phyloP scores from a whole-genome alignment of 2,329 filamentous ascomycete species.

The Ophioceras dolichostomum region DNA sequence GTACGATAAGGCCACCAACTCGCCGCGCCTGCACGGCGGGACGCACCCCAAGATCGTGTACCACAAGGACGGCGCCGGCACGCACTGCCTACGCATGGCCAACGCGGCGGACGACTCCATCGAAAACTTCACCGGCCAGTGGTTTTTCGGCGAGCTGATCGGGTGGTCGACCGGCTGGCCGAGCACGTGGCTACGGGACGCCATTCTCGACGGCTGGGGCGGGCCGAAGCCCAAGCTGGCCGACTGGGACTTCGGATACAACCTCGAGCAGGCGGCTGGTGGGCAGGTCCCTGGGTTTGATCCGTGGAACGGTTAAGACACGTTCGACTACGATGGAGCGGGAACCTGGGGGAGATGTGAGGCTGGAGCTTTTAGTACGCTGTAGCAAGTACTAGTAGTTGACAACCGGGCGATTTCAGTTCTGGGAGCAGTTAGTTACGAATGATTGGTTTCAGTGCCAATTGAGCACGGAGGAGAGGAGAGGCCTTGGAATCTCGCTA shows the following conservation, averaged over 20 bases:
- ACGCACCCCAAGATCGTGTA: constrained; percentile 19
- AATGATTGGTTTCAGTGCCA: no score
- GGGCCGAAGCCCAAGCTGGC: constrained; percentile 20
- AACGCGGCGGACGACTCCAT: neutral
- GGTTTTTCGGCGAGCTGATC: constrained; percentile 13
- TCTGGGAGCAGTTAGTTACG: no score
- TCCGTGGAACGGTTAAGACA: no score
- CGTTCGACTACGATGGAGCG: no score
- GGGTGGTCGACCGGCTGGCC: constrained; percentile 28
- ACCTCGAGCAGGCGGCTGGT: constrained; percentile 2
- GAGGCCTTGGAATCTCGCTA: no score
- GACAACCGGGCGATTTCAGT: no score
- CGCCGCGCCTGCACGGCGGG: constrained; percentile 8
- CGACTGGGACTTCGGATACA: constrained; percentile 2
- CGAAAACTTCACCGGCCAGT: neutral
- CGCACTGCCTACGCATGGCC: constrained; percentile 9
- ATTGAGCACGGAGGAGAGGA: no score
- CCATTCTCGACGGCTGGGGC: constrained; percentile 23
- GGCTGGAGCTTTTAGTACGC: no score
- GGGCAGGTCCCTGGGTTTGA: neutral
- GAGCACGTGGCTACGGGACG: constrained; percentile 15
- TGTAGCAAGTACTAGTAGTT: no score
- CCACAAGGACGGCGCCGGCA: constrained; percentile 18
- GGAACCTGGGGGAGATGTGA: no score
- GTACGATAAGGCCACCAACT: constrained; percentile 13